Percentiles rank a stretch among this genome's conserved stretches.
These are phyloP conservation scores for Pseudogymnoascus sp. DNA, from an alignment of 2,329 filamentous ascomycete genomes.

Conservation along the genomic window DNA sequence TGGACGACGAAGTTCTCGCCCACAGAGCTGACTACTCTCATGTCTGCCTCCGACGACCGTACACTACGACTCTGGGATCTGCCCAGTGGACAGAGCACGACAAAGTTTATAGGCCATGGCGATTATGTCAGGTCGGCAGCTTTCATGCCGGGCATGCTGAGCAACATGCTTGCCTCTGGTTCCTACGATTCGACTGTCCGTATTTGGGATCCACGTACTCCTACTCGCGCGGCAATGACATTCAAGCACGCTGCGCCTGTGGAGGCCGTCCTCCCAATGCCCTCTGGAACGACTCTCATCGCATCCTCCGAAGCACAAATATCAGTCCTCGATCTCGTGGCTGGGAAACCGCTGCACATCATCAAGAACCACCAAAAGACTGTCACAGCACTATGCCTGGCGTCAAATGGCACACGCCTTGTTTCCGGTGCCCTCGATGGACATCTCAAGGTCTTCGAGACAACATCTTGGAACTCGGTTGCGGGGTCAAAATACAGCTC, in stretches of 20 bases:
- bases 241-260: conserved; percentile 92
- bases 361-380: conserved; percentile 97
- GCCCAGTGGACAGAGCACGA: conserved; percentile 67
- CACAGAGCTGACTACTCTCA: conserved; percentile 72
- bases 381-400: conserved; percentile 78
- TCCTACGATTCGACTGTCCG: conserved; percentile 93
- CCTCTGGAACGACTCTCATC: conserved; percentile 78
- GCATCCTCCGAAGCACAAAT: conserved; percentile 81
- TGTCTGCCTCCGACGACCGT: conserved; percentile 87
- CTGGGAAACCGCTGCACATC: conserved; percentile 77
- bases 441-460: conserved; percentile 96
- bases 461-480: conserved; percentile 91
- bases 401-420: conserved; percentile 72
- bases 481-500: conserved; percentile 88
- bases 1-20: conserved; percentile 93
- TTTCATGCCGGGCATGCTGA: conserved; percentile 70
- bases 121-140: conserved; percentile 87
- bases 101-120: conserved; percentile 75
- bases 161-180: conserved; percentile 74
- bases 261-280: conserved; percentile 80
- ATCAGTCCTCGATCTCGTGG: conserved; percentile 86
- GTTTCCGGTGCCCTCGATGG: conserved; percentile 88
- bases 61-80: conserved; percentile 94
- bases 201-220: conserved; percentile 82
- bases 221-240: conserved; percentile 69